A percentile compares a stretch with the other conserved stretches of the same genome.
Conservation (phyloP, 345 rosid species). For the Trapa incisa region DNA sequence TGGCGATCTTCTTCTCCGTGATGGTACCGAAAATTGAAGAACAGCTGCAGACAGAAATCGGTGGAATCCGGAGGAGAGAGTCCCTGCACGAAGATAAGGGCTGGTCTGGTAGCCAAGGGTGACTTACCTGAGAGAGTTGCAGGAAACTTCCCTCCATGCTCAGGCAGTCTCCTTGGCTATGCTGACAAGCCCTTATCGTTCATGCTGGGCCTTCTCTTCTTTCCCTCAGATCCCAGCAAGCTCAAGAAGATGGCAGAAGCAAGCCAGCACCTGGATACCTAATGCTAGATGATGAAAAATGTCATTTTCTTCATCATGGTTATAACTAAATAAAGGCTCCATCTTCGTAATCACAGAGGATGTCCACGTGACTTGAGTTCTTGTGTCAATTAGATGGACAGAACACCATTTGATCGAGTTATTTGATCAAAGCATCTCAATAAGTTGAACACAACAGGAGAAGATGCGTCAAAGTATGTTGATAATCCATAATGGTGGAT, state of each 20-base stretch:
- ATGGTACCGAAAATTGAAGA: background rate
- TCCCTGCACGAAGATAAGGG: slow-evolving; percentile 26
- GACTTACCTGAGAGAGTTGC: slow-evolving; percentile 22
- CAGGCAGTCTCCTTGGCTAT: slow-evolving; percentile 36
- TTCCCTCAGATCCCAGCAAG: background rate
- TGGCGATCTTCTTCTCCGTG: background rate
- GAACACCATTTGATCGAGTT: no score
- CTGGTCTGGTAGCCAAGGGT: slow-evolving; percentile 26
- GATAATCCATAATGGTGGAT: no score
- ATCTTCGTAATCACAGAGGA: no score
- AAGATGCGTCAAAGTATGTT: no score
- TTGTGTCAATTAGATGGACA: no score
- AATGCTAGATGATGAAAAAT: no score
- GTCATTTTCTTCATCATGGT: no score
- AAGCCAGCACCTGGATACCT: background rate
- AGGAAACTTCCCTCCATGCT: background rate
- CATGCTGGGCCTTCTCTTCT: slow-evolving; percentile 34
- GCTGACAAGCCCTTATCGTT: slow-evolving; percentile 22
- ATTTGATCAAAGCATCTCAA: no score
- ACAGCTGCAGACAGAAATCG: background rate
- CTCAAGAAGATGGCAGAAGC: background rate
- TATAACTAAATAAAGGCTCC: no score
- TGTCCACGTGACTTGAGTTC: no score
- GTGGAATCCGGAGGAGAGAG: slow-evolving; percentile 9
- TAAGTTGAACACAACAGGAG: no score